Evolutionary conservation across 176 grass and related monocot species (phyloP), one percentile per base, ranked within the genome.

Genomic region (Phyllostachys edulis): DNA sequence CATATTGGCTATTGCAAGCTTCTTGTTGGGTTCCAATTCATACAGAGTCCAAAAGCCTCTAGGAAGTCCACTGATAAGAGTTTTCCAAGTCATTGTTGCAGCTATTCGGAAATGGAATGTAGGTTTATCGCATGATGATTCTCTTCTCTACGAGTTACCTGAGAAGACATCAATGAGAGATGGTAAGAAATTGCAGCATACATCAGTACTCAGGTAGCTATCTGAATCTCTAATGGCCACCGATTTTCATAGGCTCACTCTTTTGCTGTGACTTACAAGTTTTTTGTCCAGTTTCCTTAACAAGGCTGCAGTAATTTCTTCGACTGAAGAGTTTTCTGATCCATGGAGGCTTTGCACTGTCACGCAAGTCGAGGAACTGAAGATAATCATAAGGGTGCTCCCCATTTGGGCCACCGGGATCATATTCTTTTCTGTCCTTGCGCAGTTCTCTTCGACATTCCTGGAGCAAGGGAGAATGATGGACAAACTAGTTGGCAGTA

Each of bases 371-470:
- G 89, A 97, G 34, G 94, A 97, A 73, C 79, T 97, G 47, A 97
- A 97, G 80, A 81, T 85, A 41, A 76, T 97, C 34, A 61, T 93
- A 18, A 73, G 87, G 3, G 94, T 97, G 91, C 91, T 97, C 69
- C 91, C 94, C 7, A 71, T 97, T 65, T 97, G 87, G 87, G 91
- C 94, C 65, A 92, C 89, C 5, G 88, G 82, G 26, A 94, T 94
- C 79, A 75, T 97, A 3, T 97, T 82, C 66, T 94, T 88, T 4
- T 71, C 91, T 13, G 94, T 97, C 4, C 90, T 92, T 61, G 89
- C 94, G 56, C 94, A 97, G 78, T 94, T 87, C 64, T 97, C 94
- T 23, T 88, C 89, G 10, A 97, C 92, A 82, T 97, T 94, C 76
- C 70, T 97, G 39, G 94, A 97, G 54, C 94, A 97, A 76, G 94